Conservation (phyloP, 768 basidiomycete genomes). For the Lactarius deliciosus region DNA sequence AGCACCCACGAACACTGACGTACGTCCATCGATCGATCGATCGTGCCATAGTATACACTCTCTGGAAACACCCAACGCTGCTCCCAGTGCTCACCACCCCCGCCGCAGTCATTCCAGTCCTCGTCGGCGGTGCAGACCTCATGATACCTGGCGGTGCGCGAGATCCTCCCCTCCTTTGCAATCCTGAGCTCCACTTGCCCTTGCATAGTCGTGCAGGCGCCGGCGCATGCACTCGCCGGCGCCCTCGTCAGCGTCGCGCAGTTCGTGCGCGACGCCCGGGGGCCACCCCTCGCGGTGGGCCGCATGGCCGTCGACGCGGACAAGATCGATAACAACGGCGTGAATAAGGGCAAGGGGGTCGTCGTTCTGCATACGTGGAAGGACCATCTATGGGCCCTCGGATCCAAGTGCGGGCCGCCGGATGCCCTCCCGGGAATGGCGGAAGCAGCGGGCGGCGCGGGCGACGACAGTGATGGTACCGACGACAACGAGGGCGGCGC, state of each 20-base stretch:
- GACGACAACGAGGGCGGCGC: constrained; percentile 12
- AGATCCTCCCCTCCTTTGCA: not conserved
- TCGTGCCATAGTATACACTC: constrained; percentile 55
- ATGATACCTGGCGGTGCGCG: constrained; percentile 83
- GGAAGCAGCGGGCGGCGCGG: constrained; percentile 22
- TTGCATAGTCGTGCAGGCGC: constrained; percentile 56
- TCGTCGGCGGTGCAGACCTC: constrained; percentile 79
- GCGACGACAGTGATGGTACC: constrained; percentile 16
- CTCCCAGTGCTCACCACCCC: constrained; percentile 75
- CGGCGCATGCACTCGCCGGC: constrained; percentile 42
- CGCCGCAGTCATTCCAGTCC: constrained; percentile 62
- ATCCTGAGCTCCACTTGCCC: constrained; percentile 9
- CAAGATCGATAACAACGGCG: constrained; percentile 37
- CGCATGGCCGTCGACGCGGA: constrained; percentile 52
- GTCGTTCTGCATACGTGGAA: constrained; percentile 72
- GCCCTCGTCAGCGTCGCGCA: constrained; percentile 66
- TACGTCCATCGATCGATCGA: not conserved
- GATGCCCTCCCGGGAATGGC: constrained; percentile 31
- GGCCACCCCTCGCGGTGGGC: constrained; percentile 74
- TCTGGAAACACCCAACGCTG: constrained; percentile 72
- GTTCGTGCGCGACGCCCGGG: constrained; percentile 39
- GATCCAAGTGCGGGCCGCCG: constrained; percentile 59
- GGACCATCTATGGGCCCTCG: constrained; percentile 73
- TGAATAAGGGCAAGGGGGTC: constrained; percentile 71
- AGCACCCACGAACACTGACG: not conserved